Conservation (phyloP, 768 basidiomycete genomes). For the Russula griseocarnosa region DNA sequence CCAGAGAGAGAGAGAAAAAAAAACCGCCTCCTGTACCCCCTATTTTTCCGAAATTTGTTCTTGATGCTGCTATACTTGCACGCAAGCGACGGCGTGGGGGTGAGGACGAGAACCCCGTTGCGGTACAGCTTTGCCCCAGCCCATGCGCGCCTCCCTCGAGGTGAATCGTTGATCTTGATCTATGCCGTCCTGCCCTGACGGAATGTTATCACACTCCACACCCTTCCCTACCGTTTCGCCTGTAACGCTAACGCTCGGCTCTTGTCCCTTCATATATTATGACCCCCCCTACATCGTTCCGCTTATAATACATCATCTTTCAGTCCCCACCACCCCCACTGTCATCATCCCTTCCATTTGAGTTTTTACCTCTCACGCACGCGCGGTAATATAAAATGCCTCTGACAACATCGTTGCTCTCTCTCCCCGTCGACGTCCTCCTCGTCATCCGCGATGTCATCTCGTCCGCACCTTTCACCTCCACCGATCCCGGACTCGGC, state of each 20-base stretch:
- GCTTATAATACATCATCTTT: slow-evolving; percentile 10
- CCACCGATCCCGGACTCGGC: slow-evolving; percentile 19
- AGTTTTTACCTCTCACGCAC: neutral
- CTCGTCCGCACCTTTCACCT: slow-evolving; percentile 18
- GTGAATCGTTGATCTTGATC: slow-evolving; percentile 15
- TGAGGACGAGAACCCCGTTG: slow-evolving; percentile 3
- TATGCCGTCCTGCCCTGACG: slow-evolving; percentile 17
- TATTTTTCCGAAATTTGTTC: slow-evolving; percentile 8
- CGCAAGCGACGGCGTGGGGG: slow-evolving; percentile 3
- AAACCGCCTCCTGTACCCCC: neutral
- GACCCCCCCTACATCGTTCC: neutral
- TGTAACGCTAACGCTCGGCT: slow-evolving; percentile 14
- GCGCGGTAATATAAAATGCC: neutral
- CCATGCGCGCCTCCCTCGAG: slow-evolving; percentile 19
- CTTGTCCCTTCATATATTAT: slow-evolving; percentile 14
- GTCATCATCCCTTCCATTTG: slow-evolving; percentile 1
- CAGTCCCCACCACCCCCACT: slow-evolving; percentile 1
- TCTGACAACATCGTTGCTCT: slow-evolving; percentile 14
- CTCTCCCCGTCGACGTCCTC: slow-evolving; percentile 27
- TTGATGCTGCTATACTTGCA: neutral
- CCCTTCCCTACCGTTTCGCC: slow-evolving; percentile 14
- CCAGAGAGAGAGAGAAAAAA: neutral
- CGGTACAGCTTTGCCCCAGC: slow-evolving; percentile 12
- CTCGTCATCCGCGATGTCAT: slow-evolving; percentile 28
- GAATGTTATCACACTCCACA: slow-evolving; percentile 11